phyloP scores from a whole-genome alignment of 2,329 filamentous ascomycete species.

The Helotiales sp. region DNA sequence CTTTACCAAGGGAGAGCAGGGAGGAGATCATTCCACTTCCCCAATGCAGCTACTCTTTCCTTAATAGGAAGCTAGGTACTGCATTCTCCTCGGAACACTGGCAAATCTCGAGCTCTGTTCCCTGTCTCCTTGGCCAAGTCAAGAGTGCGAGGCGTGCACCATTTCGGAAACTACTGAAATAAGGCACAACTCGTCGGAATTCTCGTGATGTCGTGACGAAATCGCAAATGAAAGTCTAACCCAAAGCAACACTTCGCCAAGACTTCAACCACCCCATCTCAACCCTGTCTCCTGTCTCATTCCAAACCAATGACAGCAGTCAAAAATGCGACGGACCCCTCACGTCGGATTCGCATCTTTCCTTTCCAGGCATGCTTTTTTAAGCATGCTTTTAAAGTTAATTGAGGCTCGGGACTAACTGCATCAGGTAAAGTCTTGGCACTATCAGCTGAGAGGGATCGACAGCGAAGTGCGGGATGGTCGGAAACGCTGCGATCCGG shows the following conservation, averaged over 20 bases:
- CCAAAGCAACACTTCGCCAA: conserved; percentile 8
- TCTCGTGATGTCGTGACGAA: conserved; percentile 17
- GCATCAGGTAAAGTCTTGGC: background rate
- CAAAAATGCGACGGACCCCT: background rate
- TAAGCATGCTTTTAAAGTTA: conserved; percentile 10
- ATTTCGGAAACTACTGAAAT: background rate
- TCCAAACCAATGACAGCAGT: background rate
- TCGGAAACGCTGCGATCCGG: conserved; percentile 8
- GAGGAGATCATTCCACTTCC: conserved; percentile 9
- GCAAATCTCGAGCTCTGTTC: background rate
- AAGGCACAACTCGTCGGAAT: background rate
- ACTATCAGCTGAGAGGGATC: background rate
- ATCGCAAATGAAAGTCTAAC: background rate
- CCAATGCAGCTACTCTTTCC: background rate
- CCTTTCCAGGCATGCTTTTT: background rate
- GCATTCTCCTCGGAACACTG: background rate
- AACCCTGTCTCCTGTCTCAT: background rate
- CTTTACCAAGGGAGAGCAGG: background rate
- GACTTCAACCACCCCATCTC: background rate
- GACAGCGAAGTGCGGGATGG: background rate
- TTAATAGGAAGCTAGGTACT: background rate
- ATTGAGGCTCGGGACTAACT: background rate
- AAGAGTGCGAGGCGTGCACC: background rate
- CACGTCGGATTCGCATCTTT: conserved; percentile 9
- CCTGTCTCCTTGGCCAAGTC: background rate